phyloP scores from a whole-genome alignment of 192 early-diverging fungal genomes.

The Backusella tarrabulga region DNA sequence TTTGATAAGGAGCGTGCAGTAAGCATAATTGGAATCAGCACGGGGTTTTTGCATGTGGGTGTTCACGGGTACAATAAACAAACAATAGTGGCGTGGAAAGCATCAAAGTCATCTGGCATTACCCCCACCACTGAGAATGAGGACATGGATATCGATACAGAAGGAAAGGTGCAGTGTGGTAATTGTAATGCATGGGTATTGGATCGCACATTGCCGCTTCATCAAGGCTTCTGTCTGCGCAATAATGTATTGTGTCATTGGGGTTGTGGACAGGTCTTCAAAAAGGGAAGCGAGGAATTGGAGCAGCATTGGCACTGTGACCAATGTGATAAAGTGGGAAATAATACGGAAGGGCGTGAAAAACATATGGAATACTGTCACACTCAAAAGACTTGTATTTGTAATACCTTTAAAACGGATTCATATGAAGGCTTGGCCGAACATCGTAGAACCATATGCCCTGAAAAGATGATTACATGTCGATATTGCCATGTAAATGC shows the following conservation, averaged over 20 bases:
- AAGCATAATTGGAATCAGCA: not conserved
- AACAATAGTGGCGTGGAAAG: conserved; percentile 5
- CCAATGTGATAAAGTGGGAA: conserved; percentile 54
- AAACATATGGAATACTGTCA: conserved; percentile 75
- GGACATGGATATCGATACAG: conserved; percentile 3
- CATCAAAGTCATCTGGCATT: not conserved
- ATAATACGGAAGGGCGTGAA: conserved; percentile 36
- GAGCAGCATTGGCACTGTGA: conserved; percentile 84
- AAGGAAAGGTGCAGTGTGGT: conserved; percentile 47
- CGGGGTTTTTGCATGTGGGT: conserved; percentile 37
- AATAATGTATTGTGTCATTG: conserved; percentile 70
- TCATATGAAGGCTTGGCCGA: conserved; percentile 53
- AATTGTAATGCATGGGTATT: conserved; percentile 77
- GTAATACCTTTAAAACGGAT: conserved; percentile 35
- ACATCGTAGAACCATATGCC: conserved; percentile 70
- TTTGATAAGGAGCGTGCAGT: conserved; percentile 22
- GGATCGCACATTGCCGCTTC: conserved; percentile 57
- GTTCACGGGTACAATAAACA: conserved; percentile 36
- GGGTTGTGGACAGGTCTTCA: conserved; percentile 65
- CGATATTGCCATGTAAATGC: conserved; percentile 71
- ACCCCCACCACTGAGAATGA: conserved; percentile 7
- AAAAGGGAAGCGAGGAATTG: conserved; percentile 56
- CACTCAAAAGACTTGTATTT: conserved; percentile 57
- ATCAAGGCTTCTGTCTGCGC: conserved; percentile 75
- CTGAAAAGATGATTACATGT: conserved; percentile 75